Base-by-base conservation (phyloP, 2,329 filamentous ascomycete species). In the Trichoderma oligosporum region DNA sequence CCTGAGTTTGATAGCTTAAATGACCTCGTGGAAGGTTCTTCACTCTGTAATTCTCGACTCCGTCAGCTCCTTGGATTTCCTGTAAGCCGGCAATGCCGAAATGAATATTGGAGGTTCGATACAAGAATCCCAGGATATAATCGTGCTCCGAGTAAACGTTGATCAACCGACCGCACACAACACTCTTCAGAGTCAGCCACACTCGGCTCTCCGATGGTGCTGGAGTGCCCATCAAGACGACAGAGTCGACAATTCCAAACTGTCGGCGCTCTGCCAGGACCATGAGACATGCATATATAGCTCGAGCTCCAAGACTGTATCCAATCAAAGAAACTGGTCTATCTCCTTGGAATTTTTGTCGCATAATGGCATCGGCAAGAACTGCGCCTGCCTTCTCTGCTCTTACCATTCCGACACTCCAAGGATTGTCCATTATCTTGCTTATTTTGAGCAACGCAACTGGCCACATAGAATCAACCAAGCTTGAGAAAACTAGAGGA, bases 101-200 rank as follows among this genome's bases (percentile, higher is more conserved):
- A 62, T 94, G 86, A 48, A 93, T 82, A 63, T 87, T 91, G 54
- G 88, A 89, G 2, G 85, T 89, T 49, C 93, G 86, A 70, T 93
- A 96, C 36, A 97, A 77, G 69, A 97, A 96, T 1, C 85, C 91
- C 2, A 97, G 84, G 22, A 97, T 85, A 63, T 90, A 91, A 70
- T 97, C 93, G 45, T 90, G 89, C 51, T 87, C 85, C 1, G 89
- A 95, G 70, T 87, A 97, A 3, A 94, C 91, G 64, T 97, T 97
- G 67, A 97, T 81, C n/a, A 97, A 78, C 20, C 91, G 84, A 0
- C 92, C 91, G 38, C 84, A 81, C 4, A 96, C 90, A 2, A 93
- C 88, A 58, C 84, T 87, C 61, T 89, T 85, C 67, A 96, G 81
- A 5, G 84, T 79, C 25, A 87, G 79, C 92, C 93, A 97, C 53